Conservation (phyloP, 495 filamentous ascomycete genomes). For the Halenospora varia region DNA sequence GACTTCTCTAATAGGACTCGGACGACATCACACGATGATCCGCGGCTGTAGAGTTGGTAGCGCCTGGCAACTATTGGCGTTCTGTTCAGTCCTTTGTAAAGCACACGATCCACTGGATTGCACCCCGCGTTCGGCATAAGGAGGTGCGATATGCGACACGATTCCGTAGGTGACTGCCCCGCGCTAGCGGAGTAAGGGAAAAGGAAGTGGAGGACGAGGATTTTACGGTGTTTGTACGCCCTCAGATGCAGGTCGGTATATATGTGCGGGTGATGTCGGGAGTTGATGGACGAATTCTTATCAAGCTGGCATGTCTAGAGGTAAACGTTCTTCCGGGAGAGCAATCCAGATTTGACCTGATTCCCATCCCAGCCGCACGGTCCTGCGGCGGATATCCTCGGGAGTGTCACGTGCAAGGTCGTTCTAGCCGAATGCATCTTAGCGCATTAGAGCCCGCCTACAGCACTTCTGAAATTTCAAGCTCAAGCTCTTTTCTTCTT, state of each 20-base stretch:
- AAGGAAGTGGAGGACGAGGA: slow-evolving; percentile 10
- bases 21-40: slow-evolving; percentile 14
- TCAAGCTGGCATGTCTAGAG: not conserved
- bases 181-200: slow-evolving; percentile 8
- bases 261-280: not conserved
- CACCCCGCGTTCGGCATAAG: slow-evolving; percentile 25
- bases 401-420: too few species aligned
- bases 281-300: not conserved
- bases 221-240: slow-evolving; percentile 10
- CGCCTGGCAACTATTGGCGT: not conserved
- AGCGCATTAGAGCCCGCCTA: too few species aligned
- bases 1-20: slow-evolving; percentile 16
- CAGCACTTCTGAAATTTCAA: slow-evolving; percentile 7
- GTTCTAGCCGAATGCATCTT: too few species aligned
- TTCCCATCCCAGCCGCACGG: too few species aligned
- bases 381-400: too few species aligned
- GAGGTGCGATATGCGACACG: too few species aligned
- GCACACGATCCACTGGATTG: not conserved
- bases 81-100: not conserved
- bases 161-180: slow-evolving; percentile 3
- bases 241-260: not conserved
- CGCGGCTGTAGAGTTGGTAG: not conserved
- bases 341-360: too few species aligned
- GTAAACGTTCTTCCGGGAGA: not conserved
- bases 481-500: slow-evolving; percentile 17